Evolutionary conservation across 2,329 filamentous ascomycete genomes (phyloP), one percentile per base, ranked within the genome.

Genomic region (Tolypocladium ophioglossoides): DNA sequence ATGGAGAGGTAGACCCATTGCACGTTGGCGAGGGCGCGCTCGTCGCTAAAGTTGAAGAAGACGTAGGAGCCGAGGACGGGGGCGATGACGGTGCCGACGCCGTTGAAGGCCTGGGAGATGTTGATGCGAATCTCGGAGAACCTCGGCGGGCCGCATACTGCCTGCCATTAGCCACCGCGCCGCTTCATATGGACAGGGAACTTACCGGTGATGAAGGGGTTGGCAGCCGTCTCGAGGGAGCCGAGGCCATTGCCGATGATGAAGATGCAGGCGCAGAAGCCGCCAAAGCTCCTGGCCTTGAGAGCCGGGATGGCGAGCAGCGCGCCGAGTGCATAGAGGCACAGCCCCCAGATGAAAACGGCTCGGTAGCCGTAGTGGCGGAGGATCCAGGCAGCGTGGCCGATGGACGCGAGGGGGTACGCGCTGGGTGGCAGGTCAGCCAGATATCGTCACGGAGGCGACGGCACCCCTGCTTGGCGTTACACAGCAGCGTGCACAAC

Each of bases 1-100:
- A 91, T 87, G 49, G 83, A 80, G 4, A 89, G 78, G 61, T 91
- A 91, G 0, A 89, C 84, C 82, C 84, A 91, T 68, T 91, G 86
- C 2, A 91, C 87, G 54, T 84, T 83, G 59, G 76, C 75, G 3
- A 89, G 73, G 1, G 82, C 80, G 3, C 70, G 68, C 11, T 78
- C 73, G 52, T 80, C 77, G 54, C 77, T 74, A 50, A 81, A 78
- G 54, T 78, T 79, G 72, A 91, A 91, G 70, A 91, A 87, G 54
- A 86, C 85, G 56, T 85, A 84, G 2, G 84, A 86, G 46, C 85
- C 87, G 10, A 91, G 74, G 0, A 89, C 80, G 2, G 87, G 87
- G 0, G 86, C 86, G 40, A 90, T 62, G 50, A 90, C 83, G 10
- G 85, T 85, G 38, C 86, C 87, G 50, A 90, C 81, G 53, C 85